Percentiles rank a stretch among this genome's conserved stretches.
These are phyloP conservation scores for Lachnellula arida DNA, from an alignment of 2,329 filamentous ascomycete genomes.

Conservation along the genomic window DNA sequence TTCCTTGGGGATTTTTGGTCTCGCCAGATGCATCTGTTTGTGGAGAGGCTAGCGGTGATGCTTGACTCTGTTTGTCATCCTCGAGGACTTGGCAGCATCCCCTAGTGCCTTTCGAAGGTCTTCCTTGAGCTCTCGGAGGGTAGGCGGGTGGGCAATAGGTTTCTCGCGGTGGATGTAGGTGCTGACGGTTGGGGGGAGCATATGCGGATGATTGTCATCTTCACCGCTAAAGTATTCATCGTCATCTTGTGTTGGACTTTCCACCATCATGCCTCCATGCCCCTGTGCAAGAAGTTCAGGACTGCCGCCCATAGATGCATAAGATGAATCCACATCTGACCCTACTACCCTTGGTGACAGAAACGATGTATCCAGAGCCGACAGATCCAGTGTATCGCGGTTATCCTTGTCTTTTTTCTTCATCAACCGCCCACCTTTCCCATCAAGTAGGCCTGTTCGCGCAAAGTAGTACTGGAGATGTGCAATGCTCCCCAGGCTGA, in stretches of 20 bases:
- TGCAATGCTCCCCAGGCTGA: slow-evolving; percentile 93
- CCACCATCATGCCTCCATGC: slow-evolving; percentile 31
- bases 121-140: slow-evolving; percentile 70
- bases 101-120: slow-evolving; percentile 64
- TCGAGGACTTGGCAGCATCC: slow-evolving; percentile 65
- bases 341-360: slow-evolving; percentile 39
- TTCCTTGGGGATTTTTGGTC: slow-evolving; percentile 27
- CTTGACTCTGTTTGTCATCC: slow-evolving; percentile 43
- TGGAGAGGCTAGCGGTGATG: slow-evolving; percentile 16
- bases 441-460: slow-evolving; percentile 85
- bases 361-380: slow-evolving; percentile 44
- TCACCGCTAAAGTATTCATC: slow-evolving; percentile 46
- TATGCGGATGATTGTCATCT: slow-evolving; percentile 63
- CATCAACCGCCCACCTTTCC: slow-evolving; percentile 82
- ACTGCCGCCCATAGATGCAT: slow-evolving; percentile 55
- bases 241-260: slow-evolving; percentile 37
- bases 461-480: slow-evolving; percentile 99
- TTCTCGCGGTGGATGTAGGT: slow-evolving; percentile 87
- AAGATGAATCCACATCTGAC: slow-evolving; percentile 54
- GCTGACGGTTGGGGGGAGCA: slow-evolving; percentile 95
- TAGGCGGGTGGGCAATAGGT: slow-evolving; percentile 76
- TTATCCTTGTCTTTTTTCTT: slow-evolving; percentile 61
- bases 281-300: slow-evolving; percentile 44
- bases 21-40: slow-evolving; percentile 4
- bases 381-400: slow-evolving; percentile 50